Base-by-base conservation (phyloP, 306 rosid species). In the Fagus sylvatica region DNA sequence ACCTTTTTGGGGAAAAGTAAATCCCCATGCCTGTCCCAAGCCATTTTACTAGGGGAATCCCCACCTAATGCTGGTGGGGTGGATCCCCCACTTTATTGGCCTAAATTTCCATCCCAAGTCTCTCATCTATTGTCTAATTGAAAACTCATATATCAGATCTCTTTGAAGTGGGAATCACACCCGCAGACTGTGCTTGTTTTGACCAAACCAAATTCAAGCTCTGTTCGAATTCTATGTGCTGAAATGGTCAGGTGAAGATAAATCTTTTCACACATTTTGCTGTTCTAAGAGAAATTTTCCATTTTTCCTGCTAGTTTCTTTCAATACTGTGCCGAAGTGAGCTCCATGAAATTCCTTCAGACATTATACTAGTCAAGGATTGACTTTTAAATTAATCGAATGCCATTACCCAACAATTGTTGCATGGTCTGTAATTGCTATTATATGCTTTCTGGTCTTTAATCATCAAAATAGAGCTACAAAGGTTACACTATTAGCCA, bases 181-280 rank as follows among this genome's bases (percentile, higher is more conserved):
- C 99, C 99, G 64, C 97, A 85, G 89, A 93, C 91, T 8, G 94
- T 93, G 81, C 93, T 95, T 84, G 86, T 95, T 79, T 74, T 95
- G 93, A 89, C 93, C 60, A 93, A 95, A 87, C 98, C 98, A 79
- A 91, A 95, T 83, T 95, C 98, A 32, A 71, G 73, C 79, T 79
- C 97, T 22, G 99, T 93, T 89, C 93, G n/a, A 86, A 78, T 81
- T 84, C 87, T 95, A 10, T 93, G 99, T 84, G 85, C 82, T n/a
- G 98, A 95, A 69, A 89, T 95, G 93, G 80, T 95, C 81, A 91
- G 99, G 98, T 95, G 88, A 72, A 76, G 69, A 51, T 56, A 57
- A 54, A 80, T 62, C 41, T 83, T 6, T 78, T 57, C 72, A 43
- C 10, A 28, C 64, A 34, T 80, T 55, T 51, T 11, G 56, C 22